Percentiles rank a stretch among this genome's conserved stretches.
phyloP scores from a whole-genome alignment of 1,139 yeast species.

The Sugiyamaella neomexicana region DNA sequence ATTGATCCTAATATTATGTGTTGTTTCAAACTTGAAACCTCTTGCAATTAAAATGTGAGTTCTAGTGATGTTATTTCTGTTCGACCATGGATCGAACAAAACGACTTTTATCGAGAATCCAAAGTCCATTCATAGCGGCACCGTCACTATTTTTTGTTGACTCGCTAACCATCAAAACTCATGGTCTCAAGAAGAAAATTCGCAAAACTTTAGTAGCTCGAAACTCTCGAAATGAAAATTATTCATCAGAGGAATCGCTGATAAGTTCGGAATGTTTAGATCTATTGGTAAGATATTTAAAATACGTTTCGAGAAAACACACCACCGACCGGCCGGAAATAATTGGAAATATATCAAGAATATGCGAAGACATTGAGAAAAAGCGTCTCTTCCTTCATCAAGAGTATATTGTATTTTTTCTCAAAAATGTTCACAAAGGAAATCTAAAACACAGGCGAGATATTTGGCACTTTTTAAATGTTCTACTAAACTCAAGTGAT shows the following conservation, averaged over 20 bases:
- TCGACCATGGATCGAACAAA: constrained; percentile 10
- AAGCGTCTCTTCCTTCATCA: constrained; percentile 10
- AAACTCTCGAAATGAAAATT: neutral
- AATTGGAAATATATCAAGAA: neutral
- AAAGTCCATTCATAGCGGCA: constrained; percentile 3
- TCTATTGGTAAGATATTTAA: neutral
- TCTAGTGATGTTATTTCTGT: neutral
- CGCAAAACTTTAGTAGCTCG: neutral
- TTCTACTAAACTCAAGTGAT: neutral
- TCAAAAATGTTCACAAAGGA: constrained; percentile 1
- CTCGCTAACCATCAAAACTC: constrained; percentile 1
- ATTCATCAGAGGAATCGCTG: neutral
- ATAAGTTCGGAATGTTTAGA: neutral
- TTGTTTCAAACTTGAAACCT: neutral
- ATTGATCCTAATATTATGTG: neutral
- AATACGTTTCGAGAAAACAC: constrained; percentile 4
- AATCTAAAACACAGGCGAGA: constrained; percentile 4
- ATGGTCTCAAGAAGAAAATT: constrained; percentile 2
- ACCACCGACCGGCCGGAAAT: neutral
- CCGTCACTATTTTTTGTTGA: neutral
- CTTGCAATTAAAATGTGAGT: neutral
- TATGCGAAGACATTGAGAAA: constrained; percentile 7
- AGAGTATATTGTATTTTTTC: constrained; percentile 12
- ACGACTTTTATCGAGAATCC: constrained; percentile 10
- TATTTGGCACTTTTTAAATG: constrained; percentile 4